phyloP scores from a whole-genome alignment of 179 eudicot species.

The Beta corolliflora region DNA sequence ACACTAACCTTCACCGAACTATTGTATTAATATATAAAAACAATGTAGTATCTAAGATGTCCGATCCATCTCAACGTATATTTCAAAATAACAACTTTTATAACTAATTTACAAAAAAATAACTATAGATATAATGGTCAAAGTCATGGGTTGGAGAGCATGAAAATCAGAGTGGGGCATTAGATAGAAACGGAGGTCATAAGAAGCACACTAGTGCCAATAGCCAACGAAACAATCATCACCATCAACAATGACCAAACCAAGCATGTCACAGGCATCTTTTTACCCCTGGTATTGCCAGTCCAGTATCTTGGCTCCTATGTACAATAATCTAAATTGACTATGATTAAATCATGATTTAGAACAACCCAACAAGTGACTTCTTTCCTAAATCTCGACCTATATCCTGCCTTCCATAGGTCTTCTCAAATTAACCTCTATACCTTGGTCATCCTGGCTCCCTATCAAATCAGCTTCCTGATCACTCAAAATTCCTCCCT shows the following conservation, averaged over 20 bases:
- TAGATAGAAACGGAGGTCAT: too few relatives aligned
- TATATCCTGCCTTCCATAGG: background rate
- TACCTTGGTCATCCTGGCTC: background rate
- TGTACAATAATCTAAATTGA: background rate
- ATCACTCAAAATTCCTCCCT: background rate
- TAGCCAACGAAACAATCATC: background rate
- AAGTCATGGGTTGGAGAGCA: too few relatives aligned
- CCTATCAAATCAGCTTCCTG: background rate
- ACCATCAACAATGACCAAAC: background rate
- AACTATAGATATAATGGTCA: too few relatives aligned
- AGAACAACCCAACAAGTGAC: background rate
- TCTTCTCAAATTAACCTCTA: background rate
- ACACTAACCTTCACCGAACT: too few relatives aligned
- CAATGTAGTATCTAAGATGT: too few relatives aligned
- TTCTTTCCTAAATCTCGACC: background rate
- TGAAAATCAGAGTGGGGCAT: too few relatives aligned
- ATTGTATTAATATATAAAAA: too few relatives aligned
- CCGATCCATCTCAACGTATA: too few relatives aligned
- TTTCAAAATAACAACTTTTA: too few relatives aligned
- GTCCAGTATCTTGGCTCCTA: background rate
- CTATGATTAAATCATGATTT: background rate
- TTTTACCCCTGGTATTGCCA: background rate
- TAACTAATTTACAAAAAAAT: too few relatives aligned
- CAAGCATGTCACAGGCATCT: background rate
- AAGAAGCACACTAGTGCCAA: too few relatives aligned